Evolutionary conservation across 129 eudicot genomes (phyloP).

Genomic region (Rutidosis leptorrhynchoides): DNA sequence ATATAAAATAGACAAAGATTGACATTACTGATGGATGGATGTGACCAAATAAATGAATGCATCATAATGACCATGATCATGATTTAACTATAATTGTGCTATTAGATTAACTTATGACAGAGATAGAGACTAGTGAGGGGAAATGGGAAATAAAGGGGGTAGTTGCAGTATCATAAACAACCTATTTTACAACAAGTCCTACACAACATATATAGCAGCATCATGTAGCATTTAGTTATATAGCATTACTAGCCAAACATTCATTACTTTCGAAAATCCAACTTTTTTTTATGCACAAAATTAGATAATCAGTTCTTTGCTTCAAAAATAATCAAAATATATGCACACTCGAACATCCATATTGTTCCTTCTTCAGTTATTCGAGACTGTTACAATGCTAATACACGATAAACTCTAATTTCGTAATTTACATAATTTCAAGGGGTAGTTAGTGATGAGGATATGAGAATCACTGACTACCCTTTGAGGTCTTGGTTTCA

Average conservation of each 20-base stretch:
- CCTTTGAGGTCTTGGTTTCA: too few relatives aligned
- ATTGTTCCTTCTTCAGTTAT: too few relatives aligned
- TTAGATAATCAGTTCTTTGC: conserved; percentile 7
- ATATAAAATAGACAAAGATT: not conserved
- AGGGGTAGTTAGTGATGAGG: too few relatives aligned
- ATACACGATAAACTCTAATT: too few relatives aligned
- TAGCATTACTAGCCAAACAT: conserved; percentile 24
- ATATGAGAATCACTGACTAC: too few relatives aligned
- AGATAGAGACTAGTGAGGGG: conserved; percentile 17
- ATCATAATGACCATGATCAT: not conserved
- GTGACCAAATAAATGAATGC: conserved; percentile 5
- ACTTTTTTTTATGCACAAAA: conserved; percentile 9
- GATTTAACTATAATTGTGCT: conserved; percentile 25
- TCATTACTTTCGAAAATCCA: conserved; percentile 17
- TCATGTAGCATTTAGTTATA: not conserved
- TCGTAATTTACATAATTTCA: too few relatives aligned
- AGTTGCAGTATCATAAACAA: conserved; percentile 26
- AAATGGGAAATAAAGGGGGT: not conserved
- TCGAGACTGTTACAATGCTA: too few relatives aligned
- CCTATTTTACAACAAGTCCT: conserved; percentile 1
- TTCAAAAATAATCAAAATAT: too few relatives aligned
- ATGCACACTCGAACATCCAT: not conserved
- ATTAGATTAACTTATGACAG: conserved; percentile 27
- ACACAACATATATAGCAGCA: not conserved
- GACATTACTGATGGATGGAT: conserved; percentile 25